Evolutionary conservation across 148 eudicot species (phyloP), one percentile per base, ranked within the genome.

Genomic region (Fagopyrum tataricum): DNA sequence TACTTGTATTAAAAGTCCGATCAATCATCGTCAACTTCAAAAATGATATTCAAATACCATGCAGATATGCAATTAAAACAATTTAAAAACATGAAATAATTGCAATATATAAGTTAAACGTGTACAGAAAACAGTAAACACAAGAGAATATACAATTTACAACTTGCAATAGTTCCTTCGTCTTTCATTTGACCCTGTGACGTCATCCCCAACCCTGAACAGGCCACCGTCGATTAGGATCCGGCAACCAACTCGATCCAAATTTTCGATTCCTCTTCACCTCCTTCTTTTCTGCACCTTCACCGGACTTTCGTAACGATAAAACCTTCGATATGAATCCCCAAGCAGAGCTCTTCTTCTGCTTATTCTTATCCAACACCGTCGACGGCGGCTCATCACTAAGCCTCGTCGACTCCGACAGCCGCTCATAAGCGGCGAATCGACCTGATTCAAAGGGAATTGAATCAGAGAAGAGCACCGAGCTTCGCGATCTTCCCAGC

Each of bases 181-280:
- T 61, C 40, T 61, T 10, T 5, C 17, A 31, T 31, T 7, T 23
- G 66, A 61, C 67, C n/a, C n/a, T 12, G 24, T 17, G 17, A 61
- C 41, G 43, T 64, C 61, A 61, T 68, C 71, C 82, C 83, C 85
- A 80, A 31, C 87, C 85, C 13, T 85, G 85, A 61, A 82, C 82
- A 21, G 83, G 85, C 85, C 87, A 80, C 4, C 87, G 77, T 12
- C 78, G 82, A 44, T 78, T 71, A 8, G 80, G 85, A 70, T 82
- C 80, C 51, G 87, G 87, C 39, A 79, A 62, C 85, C 85, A 82
- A 5, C 79, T 73, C 17, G 67, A 55, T 66, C 70, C 56, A 8
- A 37, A 64, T 31, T 71, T 78, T 68, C 74, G 62, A 37, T 53
- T 80, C 48, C 51, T 73, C 76, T 76, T 80, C 76, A 40, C 70